A percentile compares a stretch with the other conserved stretches of the same genome.
phyloP scores from a whole-genome alignment of 1,284 basidiomycete genomes.

The Polyporus tsugae region DNA sequence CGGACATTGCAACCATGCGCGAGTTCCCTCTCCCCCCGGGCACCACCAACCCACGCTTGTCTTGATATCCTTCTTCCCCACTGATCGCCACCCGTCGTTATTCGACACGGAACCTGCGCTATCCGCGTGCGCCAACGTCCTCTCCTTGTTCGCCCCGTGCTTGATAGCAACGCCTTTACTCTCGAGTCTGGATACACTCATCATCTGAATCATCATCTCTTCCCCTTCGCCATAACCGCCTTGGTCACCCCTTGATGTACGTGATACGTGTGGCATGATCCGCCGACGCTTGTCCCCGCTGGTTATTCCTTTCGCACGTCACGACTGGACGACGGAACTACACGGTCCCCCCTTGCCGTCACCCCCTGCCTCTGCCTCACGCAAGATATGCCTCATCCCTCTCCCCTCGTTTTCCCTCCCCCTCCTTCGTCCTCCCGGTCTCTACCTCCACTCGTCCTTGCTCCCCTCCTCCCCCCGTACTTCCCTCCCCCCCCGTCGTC shows the following conservation, averaged over 20 bases:
- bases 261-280: constrained; percentile 29
- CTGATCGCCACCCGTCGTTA: constrained; percentile 3
- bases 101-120: constrained; percentile 10
- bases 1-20: constrained; percentile 37
- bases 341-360: not conserved
- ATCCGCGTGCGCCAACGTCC: constrained; percentile 30
- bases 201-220: constrained; percentile 1
- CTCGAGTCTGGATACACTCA: constrained; percentile 33
- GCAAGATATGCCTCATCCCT: not conserved
- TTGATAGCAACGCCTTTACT: constrained; percentile 26
- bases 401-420: not conserved
- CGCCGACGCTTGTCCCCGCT: constrained; percentile 21
- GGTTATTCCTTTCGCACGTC: constrained; percentile 14
- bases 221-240: constrained; percentile 9
- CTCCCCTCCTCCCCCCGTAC: not conserved
- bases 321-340: constrained; percentile 8
- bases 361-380: not conserved
- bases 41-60: constrained; percentile 16
- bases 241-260: constrained; percentile 25
- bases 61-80: constrained; percentile 16
- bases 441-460: not conserved
- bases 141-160: constrained; percentile 28
- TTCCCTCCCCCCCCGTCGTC: not conserved
- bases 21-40: constrained; percentile 39
- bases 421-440: constrained; percentile 6